Conservation (phyloP, 2,329 filamentous ascomycete species). For the Pseudonectria foliicola region DNA sequence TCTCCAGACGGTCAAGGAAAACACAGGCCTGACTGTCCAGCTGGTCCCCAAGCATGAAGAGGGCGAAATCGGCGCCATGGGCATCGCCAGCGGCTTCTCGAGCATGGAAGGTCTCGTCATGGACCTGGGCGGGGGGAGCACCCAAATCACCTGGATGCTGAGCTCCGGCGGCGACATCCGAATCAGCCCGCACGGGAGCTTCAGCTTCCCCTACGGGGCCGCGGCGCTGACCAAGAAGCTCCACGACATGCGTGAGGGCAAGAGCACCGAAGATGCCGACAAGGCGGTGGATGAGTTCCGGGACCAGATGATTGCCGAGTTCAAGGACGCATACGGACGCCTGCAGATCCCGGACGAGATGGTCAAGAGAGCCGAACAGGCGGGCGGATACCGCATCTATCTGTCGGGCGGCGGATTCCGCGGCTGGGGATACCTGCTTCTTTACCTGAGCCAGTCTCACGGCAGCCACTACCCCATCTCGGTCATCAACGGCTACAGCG, state of each 20-base stretch:
- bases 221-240: conserved; percentile 56
- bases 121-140: conserved; percentile 65
- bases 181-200: conserved; percentile 47
- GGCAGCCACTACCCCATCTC: conserved; percentile 61
- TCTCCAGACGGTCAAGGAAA: conserved; percentile 37
- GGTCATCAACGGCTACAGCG: conserved; percentile 63
- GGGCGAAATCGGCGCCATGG: conserved; percentile 57
- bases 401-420: conserved; percentile 65
- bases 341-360: conserved; percentile 49
- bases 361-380: conserved; percentile 31
- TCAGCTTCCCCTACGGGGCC: conserved; percentile 64
- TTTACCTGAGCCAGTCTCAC: conserved; percentile 48
- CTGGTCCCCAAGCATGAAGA: conserved; percentile 61
- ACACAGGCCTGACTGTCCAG: conserved; percentile 52
- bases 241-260: conserved; percentile 32
- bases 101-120: conserved; percentile 59
- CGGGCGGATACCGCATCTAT: conserved; percentile 52
- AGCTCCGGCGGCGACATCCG: conserved; percentile 40
- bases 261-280: conserved; percentile 32
- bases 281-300: conserved; percentile 37
- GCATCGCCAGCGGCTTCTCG: conserved; percentile 57
- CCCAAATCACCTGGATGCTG: conserved; percentile 62
- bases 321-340: conserved; percentile 42
- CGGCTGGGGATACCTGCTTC: conserved; percentile 63
- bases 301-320: conserved; percentile 44